Base-by-base conservation (phyloP, 2,329 filamentous ascomycete species). In the Stagonosporopsis tanaceti region DNA sequence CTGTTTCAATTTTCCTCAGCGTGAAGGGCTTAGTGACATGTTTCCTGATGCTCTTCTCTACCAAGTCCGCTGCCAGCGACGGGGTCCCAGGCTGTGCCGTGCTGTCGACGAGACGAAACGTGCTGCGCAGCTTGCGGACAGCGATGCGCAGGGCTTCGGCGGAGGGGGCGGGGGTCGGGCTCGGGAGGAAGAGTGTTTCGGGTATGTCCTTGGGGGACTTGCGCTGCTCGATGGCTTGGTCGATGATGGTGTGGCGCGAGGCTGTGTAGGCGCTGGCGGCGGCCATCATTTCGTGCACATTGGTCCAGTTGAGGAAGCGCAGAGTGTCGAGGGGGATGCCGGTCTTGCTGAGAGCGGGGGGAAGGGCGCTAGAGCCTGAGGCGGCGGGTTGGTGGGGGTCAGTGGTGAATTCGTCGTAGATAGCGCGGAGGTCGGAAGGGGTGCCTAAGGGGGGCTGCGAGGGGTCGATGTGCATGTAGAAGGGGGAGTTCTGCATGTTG, bases 301-400 rank as follows among this genome's bases (percentile, higher is more conserved):
- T 70, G 45, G 77, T 72, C 82, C 82, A 85, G 56, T 82, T 82
- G 57, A 77, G 74, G 66, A 80, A 84, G 35, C 82, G 77, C 14
- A 83, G 68, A 22, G 78, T 73, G 37, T 77, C 77, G 14, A 82
- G 65, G 0, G 79, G 72, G 28, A 81, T 74, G 14, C 78, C 78
- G 1, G 78, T 78, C 2, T 72, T 39, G 37, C 69, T 74, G n/a
- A 70, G 40, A 9, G 60, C 55, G 20, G 59, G 42, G 11, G 45
- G n/a, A 6, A 17, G 46, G 7, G 38, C 52, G 25, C 46, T 39
- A 17, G 59, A 30, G 30, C 57, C 57, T 8, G 59, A 48, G 12
- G 42, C 42, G 14, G 67, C 62, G 4, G 72, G 73, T 46, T 75
- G 70, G 46, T 68, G 62, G 8, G 70, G 74, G 51, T 80, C 80